phyloP scores from a whole-genome alignment of 306 rosid genomes.

The Cucurbita ficifolia region DNA sequence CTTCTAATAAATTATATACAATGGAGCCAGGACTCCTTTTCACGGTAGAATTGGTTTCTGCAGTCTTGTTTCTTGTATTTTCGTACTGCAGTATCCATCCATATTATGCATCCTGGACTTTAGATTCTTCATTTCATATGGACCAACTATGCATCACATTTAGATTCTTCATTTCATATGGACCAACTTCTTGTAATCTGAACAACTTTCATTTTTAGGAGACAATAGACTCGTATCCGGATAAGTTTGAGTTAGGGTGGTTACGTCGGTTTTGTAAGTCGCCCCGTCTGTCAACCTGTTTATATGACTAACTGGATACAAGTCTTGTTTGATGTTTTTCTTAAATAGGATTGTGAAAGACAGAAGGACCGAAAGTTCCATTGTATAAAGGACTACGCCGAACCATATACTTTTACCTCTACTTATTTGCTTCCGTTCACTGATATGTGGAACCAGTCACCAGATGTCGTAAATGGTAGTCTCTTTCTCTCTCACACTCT shows the following conservation, averaged over 20 bases:
- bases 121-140: not conserved
- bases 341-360: not conserved
- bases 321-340: not conserved
- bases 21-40: not conserved
- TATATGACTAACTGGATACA: not conserved
- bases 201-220: not conserved
- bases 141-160: not conserved
- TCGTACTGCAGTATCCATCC: not conserved
- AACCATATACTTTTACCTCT: not conserved
- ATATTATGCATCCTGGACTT: not conserved
- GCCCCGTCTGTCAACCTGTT: not conserved
- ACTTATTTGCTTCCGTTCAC: not conserved
- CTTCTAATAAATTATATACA: not conserved
- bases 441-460: not conserved
- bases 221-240: too few species aligned
- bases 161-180: not conserved
- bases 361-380: not conserved
- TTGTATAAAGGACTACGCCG: not conserved
- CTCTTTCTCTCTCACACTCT: not conserved
- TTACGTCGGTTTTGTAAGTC: not conserved
- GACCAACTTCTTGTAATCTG: not conserved
- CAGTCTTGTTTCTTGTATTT: not conserved
- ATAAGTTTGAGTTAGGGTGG: too few species aligned
- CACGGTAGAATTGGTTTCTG: not conserved
- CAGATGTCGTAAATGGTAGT: not conserved